phyloP scores from a whole-genome alignment of 2,329 filamentous ascomycete species.

The Diplodia corticola region DNA sequence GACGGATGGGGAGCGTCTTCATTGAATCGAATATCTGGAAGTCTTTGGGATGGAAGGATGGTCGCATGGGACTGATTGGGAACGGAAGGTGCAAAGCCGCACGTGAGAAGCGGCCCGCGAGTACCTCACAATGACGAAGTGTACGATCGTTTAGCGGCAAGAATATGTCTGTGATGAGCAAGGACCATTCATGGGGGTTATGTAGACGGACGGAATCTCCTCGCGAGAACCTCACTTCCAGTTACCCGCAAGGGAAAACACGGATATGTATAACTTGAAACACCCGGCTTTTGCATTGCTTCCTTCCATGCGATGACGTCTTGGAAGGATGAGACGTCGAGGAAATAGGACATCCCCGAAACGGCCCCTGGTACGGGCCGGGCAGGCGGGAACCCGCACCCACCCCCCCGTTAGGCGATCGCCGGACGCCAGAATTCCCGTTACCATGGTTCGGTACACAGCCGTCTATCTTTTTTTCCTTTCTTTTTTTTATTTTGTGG shows the following conservation, averaged over 20 bases:
- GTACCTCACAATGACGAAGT: background rate
- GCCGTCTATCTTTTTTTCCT: background rate
- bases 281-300: background rate
- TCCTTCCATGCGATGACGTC: background rate
- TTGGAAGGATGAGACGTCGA: background rate
- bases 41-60: background rate
- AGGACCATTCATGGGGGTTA: background rate
- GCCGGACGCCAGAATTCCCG: background rate
- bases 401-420: background rate
- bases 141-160: background rate
- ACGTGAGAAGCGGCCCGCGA: background rate
- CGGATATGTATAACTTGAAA: background rate
- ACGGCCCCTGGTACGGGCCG: background rate
- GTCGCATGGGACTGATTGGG: background rate
- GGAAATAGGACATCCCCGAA: background rate
- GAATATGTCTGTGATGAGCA: background rate
- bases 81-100: background rate
- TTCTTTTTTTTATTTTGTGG: background rate
- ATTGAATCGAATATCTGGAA: background rate
- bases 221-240: background rate
- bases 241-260: background rate
- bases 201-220: background rate
- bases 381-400: background rate
- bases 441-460: slow-evolving; percentile 9
- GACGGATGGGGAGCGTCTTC: background rate